A percentile compares a stretch with the other conserved stretches of the same genome.
Evolutionary conservation across 495 filamentous ascomycete genomes (phyloP).

Genomic region (Aspergillus bridgeri): DNA sequence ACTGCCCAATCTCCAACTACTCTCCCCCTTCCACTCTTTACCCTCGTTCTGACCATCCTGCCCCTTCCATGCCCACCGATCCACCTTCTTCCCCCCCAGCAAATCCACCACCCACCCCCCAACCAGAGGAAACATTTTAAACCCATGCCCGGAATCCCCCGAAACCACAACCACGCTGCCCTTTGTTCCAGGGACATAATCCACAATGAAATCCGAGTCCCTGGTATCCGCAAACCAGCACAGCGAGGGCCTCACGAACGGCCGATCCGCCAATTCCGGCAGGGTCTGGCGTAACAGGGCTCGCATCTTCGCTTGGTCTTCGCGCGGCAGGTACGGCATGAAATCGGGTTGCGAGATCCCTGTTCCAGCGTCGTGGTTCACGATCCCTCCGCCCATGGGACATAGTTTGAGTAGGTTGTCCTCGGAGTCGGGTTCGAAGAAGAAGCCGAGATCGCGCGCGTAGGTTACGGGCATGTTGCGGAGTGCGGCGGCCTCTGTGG

Average conservation of each 20-base stretch:
- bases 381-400: constrained; percentile 51
- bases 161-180: constrained; percentile 43
- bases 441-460: constrained; percentile 54
- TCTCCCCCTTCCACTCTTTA: constrained; percentile 36
- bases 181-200: constrained; percentile 46
- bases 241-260: constrained; percentile 43
- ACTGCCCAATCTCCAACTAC: constrained; percentile 38
- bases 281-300: constrained; percentile 47
- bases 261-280: constrained; percentile 46
- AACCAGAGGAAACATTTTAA: constrained; percentile 56
- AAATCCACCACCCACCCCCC: constrained; percentile 47
- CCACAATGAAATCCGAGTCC: constrained; percentile 55
- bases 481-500: constrained; percentile 46
- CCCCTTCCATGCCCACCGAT: constrained; percentile 47
- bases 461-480: constrained; percentile 54
- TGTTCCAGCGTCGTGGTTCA: constrained; percentile 41
- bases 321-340: constrained; percentile 43
- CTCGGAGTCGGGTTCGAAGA: constrained; percentile 56
- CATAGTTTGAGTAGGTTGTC: constrained; percentile 54
- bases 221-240: constrained; percentile 58
- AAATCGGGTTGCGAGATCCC: constrained; percentile 30
- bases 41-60: constrained; percentile 10
- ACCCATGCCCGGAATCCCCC: constrained; percentile 52
- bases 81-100: constrained; percentile 22
- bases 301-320: constrained; percentile 46